These are phyloP conservation scores for Rosa lucieae DNA, from an alignment of 306 rosid species.

Conservation along the genomic window DNA sequence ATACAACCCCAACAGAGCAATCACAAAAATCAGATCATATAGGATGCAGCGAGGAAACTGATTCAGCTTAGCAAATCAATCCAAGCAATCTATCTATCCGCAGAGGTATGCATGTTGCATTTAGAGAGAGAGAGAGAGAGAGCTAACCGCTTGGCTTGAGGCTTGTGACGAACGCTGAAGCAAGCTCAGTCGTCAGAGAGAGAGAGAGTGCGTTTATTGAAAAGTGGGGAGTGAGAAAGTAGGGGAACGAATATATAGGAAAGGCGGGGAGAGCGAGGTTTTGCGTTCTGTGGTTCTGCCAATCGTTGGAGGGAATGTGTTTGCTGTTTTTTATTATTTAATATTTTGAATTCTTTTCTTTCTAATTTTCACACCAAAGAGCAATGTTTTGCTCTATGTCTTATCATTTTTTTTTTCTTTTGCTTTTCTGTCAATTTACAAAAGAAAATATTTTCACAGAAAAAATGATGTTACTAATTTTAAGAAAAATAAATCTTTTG, in stretches of 20 bases:
- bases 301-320: conserved; percentile 86
- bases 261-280: conserved; percentile 39
- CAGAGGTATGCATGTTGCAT: not conserved
- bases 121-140: not conserved
- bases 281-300: conserved; percentile 33
- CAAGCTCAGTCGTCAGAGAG: not conserved
- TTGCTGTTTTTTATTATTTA: conserved; percentile 15
- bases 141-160: conserved; percentile 11
- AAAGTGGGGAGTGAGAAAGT: not conserved
- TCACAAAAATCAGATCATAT: not conserved
- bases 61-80: not conserved
- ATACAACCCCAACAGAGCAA: not conserved
- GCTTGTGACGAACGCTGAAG: not conserved
- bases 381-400: too few relatives aligned
- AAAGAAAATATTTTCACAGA: too few relatives aligned
- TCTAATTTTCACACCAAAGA: too few relatives aligned
- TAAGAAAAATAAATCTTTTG: too few relatives aligned
- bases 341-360: conserved; percentile 4
- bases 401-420: too few relatives aligned
- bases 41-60: not conserved
- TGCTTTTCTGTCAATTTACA: too few relatives aligned
- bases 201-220: not conserved
- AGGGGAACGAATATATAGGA: conserved; percentile 6
- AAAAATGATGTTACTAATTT: too few relatives aligned
- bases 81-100: not conserved